These are phyloP conservation scores for Elsinoe ampelina DNA, from an alignment of 2,329 filamentous ascomycete genomes.

Conservation along the genomic window DNA sequence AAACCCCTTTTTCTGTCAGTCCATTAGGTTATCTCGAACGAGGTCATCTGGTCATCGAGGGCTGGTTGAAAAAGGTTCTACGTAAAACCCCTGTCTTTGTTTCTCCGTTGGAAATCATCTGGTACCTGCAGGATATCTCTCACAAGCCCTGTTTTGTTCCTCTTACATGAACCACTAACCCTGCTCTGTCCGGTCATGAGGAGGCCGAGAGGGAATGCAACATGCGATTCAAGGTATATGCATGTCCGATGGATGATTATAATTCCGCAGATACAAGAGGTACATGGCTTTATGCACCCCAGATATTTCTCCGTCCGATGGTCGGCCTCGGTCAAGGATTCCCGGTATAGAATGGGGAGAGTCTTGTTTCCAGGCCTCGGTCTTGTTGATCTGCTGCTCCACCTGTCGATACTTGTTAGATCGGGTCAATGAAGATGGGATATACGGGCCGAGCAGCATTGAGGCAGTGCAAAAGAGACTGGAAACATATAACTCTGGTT, in stretches of 20 bases:
- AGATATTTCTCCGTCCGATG: background rate
- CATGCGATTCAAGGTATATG: background rate
- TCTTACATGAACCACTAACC: slow-evolving; percentile 8
- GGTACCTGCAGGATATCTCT: background rate
- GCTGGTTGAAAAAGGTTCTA: background rate
- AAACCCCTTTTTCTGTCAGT: no score
- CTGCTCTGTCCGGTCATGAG: background rate
- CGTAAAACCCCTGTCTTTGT: background rate
- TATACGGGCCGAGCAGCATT: no score
- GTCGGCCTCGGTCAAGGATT: background rate
- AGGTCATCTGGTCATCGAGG: background rate
- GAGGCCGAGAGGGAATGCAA: background rate
- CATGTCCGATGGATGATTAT: background rate
- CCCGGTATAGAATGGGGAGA: background rate
- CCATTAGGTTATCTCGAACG: no score
- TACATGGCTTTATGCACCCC: background rate
- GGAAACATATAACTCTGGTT: no score
- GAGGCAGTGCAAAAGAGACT: no score
- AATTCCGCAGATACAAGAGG: background rate
- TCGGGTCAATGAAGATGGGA: no score
- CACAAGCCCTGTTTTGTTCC: background rate
- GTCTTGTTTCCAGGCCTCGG: background rate
- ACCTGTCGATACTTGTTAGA: background rate
- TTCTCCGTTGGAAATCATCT: background rate
- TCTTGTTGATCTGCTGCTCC: no score